Evolutionary conservation across 257 asterid genomes (phyloP).

Genomic region (Cruciata laevipes): DNA sequence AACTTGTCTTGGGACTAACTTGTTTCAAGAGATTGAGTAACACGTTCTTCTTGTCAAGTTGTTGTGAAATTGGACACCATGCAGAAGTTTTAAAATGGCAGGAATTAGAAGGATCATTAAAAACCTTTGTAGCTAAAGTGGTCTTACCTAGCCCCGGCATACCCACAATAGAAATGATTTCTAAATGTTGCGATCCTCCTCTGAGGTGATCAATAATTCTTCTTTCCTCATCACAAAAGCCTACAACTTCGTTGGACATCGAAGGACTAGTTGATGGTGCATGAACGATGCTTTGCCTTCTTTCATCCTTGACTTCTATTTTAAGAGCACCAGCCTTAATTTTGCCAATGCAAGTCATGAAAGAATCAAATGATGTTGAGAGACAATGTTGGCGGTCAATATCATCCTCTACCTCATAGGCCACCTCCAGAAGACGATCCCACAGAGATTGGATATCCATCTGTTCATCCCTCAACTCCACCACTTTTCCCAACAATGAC

Average conservation of each 20-base stretch:
- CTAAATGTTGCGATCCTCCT: not conserved
- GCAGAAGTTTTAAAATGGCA: not conserved
- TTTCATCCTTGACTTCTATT: not conserved
- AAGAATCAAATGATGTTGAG: not conserved
- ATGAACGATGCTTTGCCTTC: not conserved
- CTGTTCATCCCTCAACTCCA: not conserved
- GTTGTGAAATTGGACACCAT: slow-evolving; percentile 3
- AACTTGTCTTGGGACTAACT: not conserved
- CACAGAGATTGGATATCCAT: not conserved
- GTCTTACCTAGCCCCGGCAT: slow-evolving; percentile 16
- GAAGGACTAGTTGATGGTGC: not conserved
- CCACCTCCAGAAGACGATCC: not conserved
- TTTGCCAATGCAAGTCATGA: not conserved
- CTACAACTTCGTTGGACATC: not conserved
- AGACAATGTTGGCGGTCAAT: not conserved
- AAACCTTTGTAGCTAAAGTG: slow-evolving; percentile 12
- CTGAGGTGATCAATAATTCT: not conserved
- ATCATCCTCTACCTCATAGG: not conserved
- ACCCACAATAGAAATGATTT: slow-evolving; percentile 9
- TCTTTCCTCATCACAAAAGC: not conserved
- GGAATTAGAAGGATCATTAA: not conserved
- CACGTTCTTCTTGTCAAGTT: not conserved
- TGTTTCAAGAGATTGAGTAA: not conserved
- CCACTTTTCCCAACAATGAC: not conserved
- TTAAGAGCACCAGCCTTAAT: not conserved